Conservation (phyloP, 164 flowering plant species). For the Vitis rotundifolia region DNA sequence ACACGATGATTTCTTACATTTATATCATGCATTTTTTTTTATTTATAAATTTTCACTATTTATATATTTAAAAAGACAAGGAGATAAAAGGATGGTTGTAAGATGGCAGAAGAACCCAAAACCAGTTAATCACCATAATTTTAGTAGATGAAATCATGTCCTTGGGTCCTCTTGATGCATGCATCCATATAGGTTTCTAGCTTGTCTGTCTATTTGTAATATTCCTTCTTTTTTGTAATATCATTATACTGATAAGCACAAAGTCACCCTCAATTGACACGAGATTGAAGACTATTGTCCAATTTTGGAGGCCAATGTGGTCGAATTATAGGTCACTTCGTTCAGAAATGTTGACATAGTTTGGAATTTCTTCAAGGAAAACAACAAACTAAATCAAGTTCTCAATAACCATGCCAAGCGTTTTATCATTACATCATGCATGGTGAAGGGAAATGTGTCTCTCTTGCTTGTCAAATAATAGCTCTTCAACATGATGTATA, state of each 20-base stretch:
- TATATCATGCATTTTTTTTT: too few relatives aligned
- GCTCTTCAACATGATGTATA: not conserved
- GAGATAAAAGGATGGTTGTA: not conserved
- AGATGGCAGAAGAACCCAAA: not conserved
- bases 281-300: not conserved
- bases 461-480: conserved; percentile 1
- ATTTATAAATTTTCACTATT: too few relatives aligned
- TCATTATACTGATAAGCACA: conserved; percentile 11
- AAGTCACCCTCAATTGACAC: conserved; percentile 18
- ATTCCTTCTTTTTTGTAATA: not conserved
- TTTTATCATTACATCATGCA: conserved; percentile 8
- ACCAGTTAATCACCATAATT: not conserved
- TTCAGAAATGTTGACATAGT: not conserved
- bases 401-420: not conserved
- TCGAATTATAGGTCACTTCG: conserved; percentile 12
- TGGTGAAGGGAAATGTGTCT: not conserved
- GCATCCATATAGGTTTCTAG: not conserved
- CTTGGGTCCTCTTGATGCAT: not conserved
- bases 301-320: not conserved
- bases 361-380: not conserved
- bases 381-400: conserved; percentile 8
- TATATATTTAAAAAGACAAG: too few relatives aligned
- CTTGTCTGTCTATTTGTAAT: not conserved
- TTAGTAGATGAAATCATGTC: not conserved
- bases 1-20: too few relatives aligned